A percentile compares a stretch with the other conserved stretches of the same genome.
These are phyloP conservation scores for Brassica carinata DNA, from an alignment of 345 rosid genomes.

Conservation along the genomic window DNA sequence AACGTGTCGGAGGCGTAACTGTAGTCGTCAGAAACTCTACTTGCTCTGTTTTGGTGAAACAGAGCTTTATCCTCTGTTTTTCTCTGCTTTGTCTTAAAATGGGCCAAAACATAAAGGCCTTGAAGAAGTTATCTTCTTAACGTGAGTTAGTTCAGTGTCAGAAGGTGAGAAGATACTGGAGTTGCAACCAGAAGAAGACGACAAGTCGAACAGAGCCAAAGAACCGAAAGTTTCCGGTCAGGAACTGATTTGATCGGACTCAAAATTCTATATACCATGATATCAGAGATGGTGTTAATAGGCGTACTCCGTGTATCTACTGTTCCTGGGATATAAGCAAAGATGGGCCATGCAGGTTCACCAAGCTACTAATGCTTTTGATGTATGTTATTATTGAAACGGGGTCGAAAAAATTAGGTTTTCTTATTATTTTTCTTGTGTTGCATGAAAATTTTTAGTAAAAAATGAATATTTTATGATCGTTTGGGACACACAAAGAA, in stretches of 20 bases:
- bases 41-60: too few relatives aligned
- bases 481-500: background rate
- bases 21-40: too few relatives aligned
- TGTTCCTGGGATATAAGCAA: too few relatives aligned
- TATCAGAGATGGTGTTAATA: too few relatives aligned
- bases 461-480: background rate
- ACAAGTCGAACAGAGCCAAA: slow-evolving; percentile 73
- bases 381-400: background rate
- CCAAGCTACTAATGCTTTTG: background rate
- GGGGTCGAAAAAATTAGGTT: background rate
- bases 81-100: slow-evolving; percentile 36
- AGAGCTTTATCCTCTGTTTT: slow-evolving; percentile 43
- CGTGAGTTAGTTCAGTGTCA: slow-evolving; percentile 63
- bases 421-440: background rate
- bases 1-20: too few relatives aligned
- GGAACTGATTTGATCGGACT: background rate
- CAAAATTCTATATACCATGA: too few relatives aligned
- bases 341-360: background rate
- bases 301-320: too few relatives aligned
- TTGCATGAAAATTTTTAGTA: background rate
- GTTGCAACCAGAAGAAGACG: slow-evolving; percentile 76
- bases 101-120: too few relatives aligned
- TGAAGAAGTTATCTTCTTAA: slow-evolving; percentile 40
- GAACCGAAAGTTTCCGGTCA: slow-evolving; percentile 30
- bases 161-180: slow-evolving; percentile 78